Percentiles rank a stretch among this genome's conserved stretches.
Conservation (phyloP, 164 flowering plant species). For the Hamamelis virginiana region DNA sequence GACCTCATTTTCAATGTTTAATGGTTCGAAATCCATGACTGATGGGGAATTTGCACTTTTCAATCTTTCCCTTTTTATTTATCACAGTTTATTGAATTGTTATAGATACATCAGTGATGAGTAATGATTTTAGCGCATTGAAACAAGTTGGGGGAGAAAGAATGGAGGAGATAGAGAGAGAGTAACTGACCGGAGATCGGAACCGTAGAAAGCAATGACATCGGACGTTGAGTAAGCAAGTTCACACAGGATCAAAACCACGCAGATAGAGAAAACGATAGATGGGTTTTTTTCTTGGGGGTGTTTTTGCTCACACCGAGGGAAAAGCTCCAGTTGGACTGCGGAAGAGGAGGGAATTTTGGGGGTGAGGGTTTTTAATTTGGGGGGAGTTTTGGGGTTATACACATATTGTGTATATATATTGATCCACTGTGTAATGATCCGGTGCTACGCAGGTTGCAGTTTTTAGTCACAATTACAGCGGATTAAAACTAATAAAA, state of each 20-base stretch:
- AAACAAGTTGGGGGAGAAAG: not conserved
- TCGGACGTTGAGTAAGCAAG: not conserved
- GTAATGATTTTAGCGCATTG: not conserved
- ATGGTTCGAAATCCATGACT: slow-evolving; percentile 28
- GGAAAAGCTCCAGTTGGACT: not conserved
- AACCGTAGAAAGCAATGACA: not conserved
- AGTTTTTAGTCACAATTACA: no score
- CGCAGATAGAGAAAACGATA: not conserved
- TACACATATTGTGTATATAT: no score
- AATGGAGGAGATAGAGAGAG: slow-evolving; percentile 3
- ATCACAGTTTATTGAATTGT: no score
- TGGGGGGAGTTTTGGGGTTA: no score
- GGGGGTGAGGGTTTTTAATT: no score
- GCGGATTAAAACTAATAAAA: no score
- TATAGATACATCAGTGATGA: no score
- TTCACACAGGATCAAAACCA: not conserved
- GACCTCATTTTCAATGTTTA: slow-evolving; percentile 22
- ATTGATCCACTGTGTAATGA: no score
- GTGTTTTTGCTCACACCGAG: not conserved
- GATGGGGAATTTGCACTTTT: not conserved
- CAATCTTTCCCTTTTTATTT: no score
- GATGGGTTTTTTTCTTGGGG: not conserved
- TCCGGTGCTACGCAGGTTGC: no score
- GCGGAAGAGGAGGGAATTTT: not conserved
- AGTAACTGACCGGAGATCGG: slow-evolving; percentile 3